Conservation (phyloP, 345 rosid species). For the Eucalyptus cloeziana region DNA sequence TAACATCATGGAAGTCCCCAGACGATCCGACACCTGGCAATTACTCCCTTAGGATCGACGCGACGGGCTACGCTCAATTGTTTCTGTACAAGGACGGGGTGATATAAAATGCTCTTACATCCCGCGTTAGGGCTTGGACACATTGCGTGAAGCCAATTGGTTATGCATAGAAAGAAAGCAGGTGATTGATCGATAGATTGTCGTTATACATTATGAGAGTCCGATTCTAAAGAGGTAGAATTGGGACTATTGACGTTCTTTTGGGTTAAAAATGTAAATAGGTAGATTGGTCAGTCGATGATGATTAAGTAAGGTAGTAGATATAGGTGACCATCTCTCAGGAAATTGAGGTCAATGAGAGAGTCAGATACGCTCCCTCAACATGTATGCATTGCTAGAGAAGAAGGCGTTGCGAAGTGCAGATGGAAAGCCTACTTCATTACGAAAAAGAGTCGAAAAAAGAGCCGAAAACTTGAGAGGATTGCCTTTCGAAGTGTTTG, state of each 20-base stretch:
- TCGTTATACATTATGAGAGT: no score
- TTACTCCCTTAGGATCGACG: not conserved
- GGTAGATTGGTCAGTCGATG: no score
- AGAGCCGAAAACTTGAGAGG: not conserved
- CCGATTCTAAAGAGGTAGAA: fast-evolving
- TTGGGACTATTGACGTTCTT: fast-evolving
- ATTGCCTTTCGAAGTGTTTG: not conserved
- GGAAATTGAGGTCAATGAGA: not conserved
- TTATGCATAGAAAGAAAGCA: no score
- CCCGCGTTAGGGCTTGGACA: fast-evolving
- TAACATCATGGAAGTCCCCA: constrained; percentile 9
- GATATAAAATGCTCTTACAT: no score
- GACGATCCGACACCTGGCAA: constrained; percentile 3
- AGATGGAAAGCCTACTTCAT: not conserved
- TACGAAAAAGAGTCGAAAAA: no score
- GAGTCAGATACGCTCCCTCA: not conserved
- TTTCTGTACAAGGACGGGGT: not conserved
- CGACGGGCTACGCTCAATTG: not conserved
- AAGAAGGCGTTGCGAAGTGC: not conserved
- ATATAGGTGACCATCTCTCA: not conserved
- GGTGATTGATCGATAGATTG: no score
- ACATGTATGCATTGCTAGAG: not conserved
- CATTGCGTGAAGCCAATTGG: no score
- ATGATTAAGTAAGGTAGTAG: no score
- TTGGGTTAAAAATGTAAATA: no score